Evolutionary conservation across 345 rosid species (phyloP).

Genomic region (Bruguiera parviflora): DNA sequence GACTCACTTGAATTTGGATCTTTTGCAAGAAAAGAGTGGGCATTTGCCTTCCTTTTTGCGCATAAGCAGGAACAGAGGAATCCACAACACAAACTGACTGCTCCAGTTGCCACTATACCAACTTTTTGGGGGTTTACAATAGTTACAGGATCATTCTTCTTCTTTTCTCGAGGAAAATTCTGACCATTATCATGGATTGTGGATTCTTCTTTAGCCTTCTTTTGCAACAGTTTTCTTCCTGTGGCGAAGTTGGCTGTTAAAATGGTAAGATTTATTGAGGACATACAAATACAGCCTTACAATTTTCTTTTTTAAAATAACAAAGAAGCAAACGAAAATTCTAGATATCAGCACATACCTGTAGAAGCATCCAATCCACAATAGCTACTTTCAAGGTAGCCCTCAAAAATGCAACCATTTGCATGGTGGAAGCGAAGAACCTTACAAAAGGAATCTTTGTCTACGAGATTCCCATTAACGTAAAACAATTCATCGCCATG

Average conservation of each 20-base stretch:
- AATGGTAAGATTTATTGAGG: conserved; percentile 17
- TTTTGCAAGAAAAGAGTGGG: conserved; percentile 50
- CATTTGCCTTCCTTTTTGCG: conserved; percentile 54
- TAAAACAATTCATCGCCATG: conserved; percentile 40
- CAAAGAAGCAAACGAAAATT: too few species aligned
- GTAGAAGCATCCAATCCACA: conserved; percentile 36
- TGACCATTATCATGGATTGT: conserved; percentile 3
- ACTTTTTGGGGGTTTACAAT: conserved; percentile 25
- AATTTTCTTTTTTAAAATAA: too few species aligned
- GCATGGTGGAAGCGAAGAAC: conserved; percentile 44
- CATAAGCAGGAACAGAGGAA: conserved; percentile 58
- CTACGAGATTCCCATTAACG: conserved; percentile 56
- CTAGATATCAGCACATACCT: conserved; percentile 40
- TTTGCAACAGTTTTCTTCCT: conserved; percentile 56
- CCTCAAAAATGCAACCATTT: conserved; percentile 41
- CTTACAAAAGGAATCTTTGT: conserved; percentile 48
- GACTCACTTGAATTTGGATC: conserved; percentile 65
- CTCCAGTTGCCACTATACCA: conserved; percentile 52
- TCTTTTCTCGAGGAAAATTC: conserved; percentile 4
- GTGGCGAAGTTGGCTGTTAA: conserved; percentile 31
- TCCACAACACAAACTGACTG: conserved; percentile 49
- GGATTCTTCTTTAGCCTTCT: conserved; percentile 26
- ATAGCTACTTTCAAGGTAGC: conserved; percentile 30
- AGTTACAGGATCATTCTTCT: conserved; percentile 13
- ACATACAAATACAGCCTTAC: background rate